Evolutionary conservation across 305 asterid species (phyloP), one percentile per base, ranked within the genome.

Genomic region (Fraxinus platypoda): DNA sequence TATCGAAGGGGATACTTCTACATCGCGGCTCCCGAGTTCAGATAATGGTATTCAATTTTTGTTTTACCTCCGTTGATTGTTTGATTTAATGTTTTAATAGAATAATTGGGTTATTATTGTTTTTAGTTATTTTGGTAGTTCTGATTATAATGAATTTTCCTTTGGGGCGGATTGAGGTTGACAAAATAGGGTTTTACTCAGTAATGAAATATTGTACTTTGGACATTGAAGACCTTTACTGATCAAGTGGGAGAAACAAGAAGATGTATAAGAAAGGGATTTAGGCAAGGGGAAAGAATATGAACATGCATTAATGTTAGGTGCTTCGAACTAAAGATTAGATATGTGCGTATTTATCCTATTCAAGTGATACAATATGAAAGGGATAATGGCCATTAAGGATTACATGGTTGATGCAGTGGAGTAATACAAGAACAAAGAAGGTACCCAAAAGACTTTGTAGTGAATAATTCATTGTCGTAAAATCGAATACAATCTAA

Each of bases 1-100:
- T 82, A 95, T 95, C 71, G 98, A 94, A 89, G 98, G 99, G 82
- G 88, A 89, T 86, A 75, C 83, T 83, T 88, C 97, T 28, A 38
- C 84, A 35, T 82, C 93, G 57, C 92, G 87, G 82, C 92, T 91
- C 2, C 85, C 91, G 26, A 94, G 91, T 88, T 90, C 91, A 1
- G 87, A 84, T 15, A 84, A 79, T 68, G 89, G 95, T 92, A 89
- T 78, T 75, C 0, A 31, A 54, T 74, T 70, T 3, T 28, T 71
- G 13, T 30, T 25, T 9, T 34, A 52, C 79, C 37, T 34, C 64
- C n/a, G 31, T 85, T 75, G 37, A 26, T n/a, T 8, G 2, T 49
- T 68, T 23, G 66, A 1, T 6, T 64, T 74, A 4, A 25, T 72
- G 43, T 68, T 49, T 15, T 41, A 74, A 28, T 75, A 43, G 74